Evolutionary conservation across 2,329 filamentous ascomycete species (phyloP), one percentile per base, ranked within the genome.

Genomic region (Acephala macrosclerotiorum): DNA sequence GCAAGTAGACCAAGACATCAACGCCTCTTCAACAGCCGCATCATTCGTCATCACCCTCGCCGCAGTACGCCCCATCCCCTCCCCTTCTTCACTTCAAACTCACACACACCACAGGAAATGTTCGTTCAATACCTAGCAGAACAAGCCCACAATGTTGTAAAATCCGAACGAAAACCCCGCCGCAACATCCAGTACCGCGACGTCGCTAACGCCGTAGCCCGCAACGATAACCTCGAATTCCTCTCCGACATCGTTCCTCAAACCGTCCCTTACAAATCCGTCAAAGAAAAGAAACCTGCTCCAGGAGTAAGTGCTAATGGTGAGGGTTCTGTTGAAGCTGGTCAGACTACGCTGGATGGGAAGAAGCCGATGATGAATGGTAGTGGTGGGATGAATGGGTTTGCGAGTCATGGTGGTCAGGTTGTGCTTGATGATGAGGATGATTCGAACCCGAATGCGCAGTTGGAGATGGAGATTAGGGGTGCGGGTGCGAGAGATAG

Each of bases 111-210:
- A 20, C 64, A 94, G 91, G 96, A 99, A 80, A 90, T 97, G 85
- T 98, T 99, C 81, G 90, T 99, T 71, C 93, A 97, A 78, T 91
- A 98, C 78, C 87, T 99, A 29, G 89, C 94, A 22, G 87, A 91
- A 68, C 92, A 96, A 77, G 90, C 91, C 29, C 90, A 97, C 77
- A 94, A 92, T 74, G 92, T 97, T 74, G 91, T 94, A 73, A 96
- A 96, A 76, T 87, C 94, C 0, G 96, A 98, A 80, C 88, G 91
- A 73, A 98, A 98, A 78, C 95, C 95, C 6, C 87, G 96, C 64
- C 89, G 94, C 67, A 97, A 96, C 75, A 91, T 99, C 68, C 96
- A 98, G 78, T 99, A 99, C 82, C 93, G 93, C 76, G 96, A 99
- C 79, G 85, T 99, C 49, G 91, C 92, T 94, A 82, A 88, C 74